Base-by-base conservation (phyloP, 2,329 filamentous ascomycete genomes). In the Botrytis pseudocinerea region DNA sequence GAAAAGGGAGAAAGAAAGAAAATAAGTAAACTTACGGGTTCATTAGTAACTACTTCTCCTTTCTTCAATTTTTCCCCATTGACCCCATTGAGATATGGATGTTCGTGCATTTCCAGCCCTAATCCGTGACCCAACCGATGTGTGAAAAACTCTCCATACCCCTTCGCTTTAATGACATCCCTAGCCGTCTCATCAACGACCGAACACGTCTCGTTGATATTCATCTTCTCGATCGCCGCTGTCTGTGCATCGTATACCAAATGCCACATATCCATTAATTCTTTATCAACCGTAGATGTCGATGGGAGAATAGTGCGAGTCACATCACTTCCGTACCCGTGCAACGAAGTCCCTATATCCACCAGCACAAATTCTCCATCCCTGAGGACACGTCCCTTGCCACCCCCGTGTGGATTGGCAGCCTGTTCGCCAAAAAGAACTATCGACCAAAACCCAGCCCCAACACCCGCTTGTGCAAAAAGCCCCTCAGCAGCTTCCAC, bases 51-150 rank as follows among this genome's bases (percentile, higher is more conserved):
- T 0, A 86, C 85, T 87, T 91, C 90, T 0, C 89, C 88, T 0
- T 86, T 82, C 63, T 83, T 82, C 9, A 91, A 81, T 2, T 82
- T 78, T 0, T 79, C 81, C 2, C 81, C 82, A 76, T 91, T 91
- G 71, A 87, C 89, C 76, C 90, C 88, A 78, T 91, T 90, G 28
- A 91, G 81, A 75, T 91, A 91, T 0, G 89, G 89, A 54, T 87
- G 88, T 78, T 91, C 89, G 75, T 91, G 89, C 6, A 88, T 89
- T 81, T 91, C 90, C 78, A 91, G 88, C 0, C 89, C 89, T 57
- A 91, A 88, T 0, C 89, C 87, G 76, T 91, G 89, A 0, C 89
- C 89, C 1, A 91, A 81, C 4, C 89, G 83, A 76, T 91, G 89
- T 0, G 89, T 91, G 75, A 90, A 91, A 0, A 83, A 84, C 35